phyloP scores from a whole-genome alignment of 306 rosid species.

The Malus orientalis region DNA sequence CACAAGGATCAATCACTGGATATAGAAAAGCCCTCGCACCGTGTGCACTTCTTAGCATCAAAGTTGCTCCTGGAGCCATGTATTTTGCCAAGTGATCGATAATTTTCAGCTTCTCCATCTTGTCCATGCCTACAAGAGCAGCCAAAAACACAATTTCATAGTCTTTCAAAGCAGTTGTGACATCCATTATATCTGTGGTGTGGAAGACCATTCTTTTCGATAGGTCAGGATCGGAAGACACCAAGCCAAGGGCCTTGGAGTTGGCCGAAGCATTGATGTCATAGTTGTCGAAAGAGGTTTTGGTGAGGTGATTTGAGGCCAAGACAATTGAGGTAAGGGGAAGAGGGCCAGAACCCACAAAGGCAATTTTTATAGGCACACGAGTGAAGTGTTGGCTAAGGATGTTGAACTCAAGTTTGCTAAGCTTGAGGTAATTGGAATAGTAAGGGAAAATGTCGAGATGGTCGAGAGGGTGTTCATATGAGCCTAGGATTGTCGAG shows the following conservation, averaged over 20 bases:
- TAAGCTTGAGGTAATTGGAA: conserved; percentile 68
- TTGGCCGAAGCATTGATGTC: conserved; percentile 66
- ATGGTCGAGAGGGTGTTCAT: conserved; percentile 37
- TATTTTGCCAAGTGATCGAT: conserved; percentile 50
- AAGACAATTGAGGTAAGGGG: conserved; percentile 77
- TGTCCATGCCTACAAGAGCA: conserved; percentile 81
- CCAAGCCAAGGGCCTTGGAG: conserved; percentile 43
- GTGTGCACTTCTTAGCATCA: conserved; percentile 83
- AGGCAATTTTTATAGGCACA: conserved; percentile 44
- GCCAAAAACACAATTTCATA: conserved; percentile 78
- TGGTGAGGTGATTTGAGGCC: conserved; percentile 57
- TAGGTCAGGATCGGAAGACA: conserved; percentile 48
- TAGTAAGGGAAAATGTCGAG: conserved; percentile 73
- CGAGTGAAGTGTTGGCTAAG: conserved; percentile 38
- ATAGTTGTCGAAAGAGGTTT: conserved; percentile 60
- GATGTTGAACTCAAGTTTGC: conserved; percentile 60
- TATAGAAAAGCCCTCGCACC: conserved; percentile 88
- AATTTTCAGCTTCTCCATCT: conserved; percentile 41
- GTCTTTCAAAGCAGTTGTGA: conserved; percentile 29
- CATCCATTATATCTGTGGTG: conserved; percentile 57
- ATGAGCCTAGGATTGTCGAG: conserved; percentile 40
- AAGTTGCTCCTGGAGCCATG: conserved; percentile 64
- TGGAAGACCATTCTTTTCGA: conserved; percentile 61
- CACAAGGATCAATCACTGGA: conserved; percentile 63
- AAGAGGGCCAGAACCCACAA: conserved; percentile 87